phyloP scores from a whole-genome alignment of 148 eudicot genomes.

The Silene uniflora region DNA sequence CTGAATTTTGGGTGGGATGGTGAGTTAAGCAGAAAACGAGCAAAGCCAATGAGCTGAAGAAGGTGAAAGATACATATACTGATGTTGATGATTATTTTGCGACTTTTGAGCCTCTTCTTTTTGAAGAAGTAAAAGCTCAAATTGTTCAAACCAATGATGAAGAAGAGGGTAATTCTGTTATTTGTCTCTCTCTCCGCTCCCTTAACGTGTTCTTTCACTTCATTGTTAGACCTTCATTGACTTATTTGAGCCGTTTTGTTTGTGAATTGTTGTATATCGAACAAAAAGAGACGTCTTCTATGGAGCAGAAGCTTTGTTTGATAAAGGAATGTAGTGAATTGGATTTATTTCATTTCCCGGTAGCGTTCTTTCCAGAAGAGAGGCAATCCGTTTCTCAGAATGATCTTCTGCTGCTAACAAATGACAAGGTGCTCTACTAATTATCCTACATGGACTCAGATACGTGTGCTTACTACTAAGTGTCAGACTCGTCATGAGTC shows the following conservation, averaged over 20 bases:
- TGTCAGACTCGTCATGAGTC: background rate
- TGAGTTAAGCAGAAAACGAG: constrained; percentile 32
- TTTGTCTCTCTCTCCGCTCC: background rate
- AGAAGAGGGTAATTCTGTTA: constrained; percentile 50
- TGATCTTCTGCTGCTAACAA: constrained; percentile 70
- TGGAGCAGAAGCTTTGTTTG: constrained; percentile 33
- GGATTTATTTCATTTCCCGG: constrained; percentile 59
- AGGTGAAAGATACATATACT: constrained; percentile 64
- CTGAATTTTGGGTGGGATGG: background rate
- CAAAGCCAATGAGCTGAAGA: constrained; percentile 38
- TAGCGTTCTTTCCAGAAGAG: constrained; percentile 25
- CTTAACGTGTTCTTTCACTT: background rate
- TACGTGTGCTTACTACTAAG: background rate
- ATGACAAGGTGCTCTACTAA: constrained; percentile 42
- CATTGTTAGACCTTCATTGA: background rate
- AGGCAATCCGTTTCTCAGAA: constrained; percentile 50
- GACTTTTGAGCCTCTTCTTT: constrained; percentile 81
- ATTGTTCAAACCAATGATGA: constrained; percentile 53
- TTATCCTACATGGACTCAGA: no score
- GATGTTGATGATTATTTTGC: constrained; percentile 74
- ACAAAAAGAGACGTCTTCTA: constrained; percentile 27
- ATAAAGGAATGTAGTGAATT: constrained; percentile 51
- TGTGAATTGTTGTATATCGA: background rate
- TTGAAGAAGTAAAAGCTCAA: constrained; percentile 93
- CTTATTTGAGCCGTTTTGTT: background rate